Base-by-base conservation (phyloP, 2,329 filamentous ascomycete species). In the Colletotrichum chlorophyti region DNA sequence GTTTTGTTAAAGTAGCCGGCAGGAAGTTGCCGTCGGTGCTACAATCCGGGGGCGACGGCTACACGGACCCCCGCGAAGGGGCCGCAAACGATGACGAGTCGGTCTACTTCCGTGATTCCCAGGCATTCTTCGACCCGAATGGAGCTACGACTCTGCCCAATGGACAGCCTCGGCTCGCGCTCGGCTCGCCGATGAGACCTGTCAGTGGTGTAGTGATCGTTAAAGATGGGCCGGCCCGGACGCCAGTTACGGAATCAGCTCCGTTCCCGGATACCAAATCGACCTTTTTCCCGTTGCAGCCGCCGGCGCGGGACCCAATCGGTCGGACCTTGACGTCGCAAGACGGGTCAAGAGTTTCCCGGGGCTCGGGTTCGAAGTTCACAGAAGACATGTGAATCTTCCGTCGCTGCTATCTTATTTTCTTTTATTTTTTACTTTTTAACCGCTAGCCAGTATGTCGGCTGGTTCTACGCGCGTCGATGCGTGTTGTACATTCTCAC, bases 1-100 rank as follows among this genome's bases (percentile, higher is more conserved):
- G 85, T 1, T 90, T 90, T 68, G 83, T 87, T 61, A 83, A 85
- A 26, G 82, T 90, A 2, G 87, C 86, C 6, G 87, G 87, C 60
- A 81, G 81, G 65, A 89, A 89, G 66, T 69, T 90, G 54, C 83
- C 84, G 4, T 85, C 87, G 2, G 86, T 89, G 9, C 72, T 89
- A 32, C 78, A 84, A 58, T 78, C 77, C 42, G 86, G 86, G 12
- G 86, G 86, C 6, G 86, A 89, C 66, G 86, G 86, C 2, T 89
- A 85, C 70, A 79, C 79, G 17, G 84, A 84, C 58, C 79, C 75
- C 8, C 70, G 73, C 5, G 69, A 71, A 48, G 77, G 72, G 63
- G 68, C 41, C 61, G 65, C 38, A 65, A 74, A 66, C 65, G 75
- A 70, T 53, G 70, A 67, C 46, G 73, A 74, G 43, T 83, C 83